Conservation (phyloP, 176 grass and related monocot species). For the Bonia amplexicaulis region DNA sequence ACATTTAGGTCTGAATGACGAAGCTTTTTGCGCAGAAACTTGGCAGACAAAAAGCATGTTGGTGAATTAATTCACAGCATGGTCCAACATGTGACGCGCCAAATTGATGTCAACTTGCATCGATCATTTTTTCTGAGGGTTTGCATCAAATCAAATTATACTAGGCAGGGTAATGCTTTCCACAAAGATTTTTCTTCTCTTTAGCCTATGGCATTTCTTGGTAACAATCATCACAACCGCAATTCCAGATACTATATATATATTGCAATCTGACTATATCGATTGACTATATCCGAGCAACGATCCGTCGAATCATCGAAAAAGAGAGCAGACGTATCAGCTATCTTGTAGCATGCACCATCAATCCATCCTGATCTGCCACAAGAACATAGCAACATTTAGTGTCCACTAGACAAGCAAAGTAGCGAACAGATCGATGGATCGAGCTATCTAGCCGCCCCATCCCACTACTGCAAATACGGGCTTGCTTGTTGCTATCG, state of each 20-base stretch:
- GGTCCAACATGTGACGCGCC: not conserved
- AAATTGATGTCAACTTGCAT: not conserved
- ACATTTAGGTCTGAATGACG: not conserved
- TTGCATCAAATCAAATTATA: not conserved
- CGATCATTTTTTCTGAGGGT: not conserved
- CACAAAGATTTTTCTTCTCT: not conserved
- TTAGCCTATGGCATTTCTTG: not conserved
- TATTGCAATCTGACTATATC: not conserved
- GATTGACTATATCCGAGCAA: not conserved
- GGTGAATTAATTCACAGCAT: not conserved
- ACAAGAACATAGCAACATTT: not conserved
- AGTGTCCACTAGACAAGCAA: conserved; percentile 3
- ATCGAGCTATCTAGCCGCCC: conserved; percentile 17
- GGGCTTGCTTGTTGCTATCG: not conserved
- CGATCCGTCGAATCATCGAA: not conserved
- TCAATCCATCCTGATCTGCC: not conserved
- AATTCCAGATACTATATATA: not conserved
- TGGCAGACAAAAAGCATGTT: conserved; percentile 1
- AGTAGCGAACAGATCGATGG: not conserved
- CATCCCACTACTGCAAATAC: not conserved
- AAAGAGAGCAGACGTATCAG: not conserved
- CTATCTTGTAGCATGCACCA: not conserved
- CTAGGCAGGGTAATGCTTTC: not conserved
- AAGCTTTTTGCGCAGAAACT: not conserved
- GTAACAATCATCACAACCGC: not conserved